phyloP scores from a whole-genome alignment of 495 filamentous ascomycete genomes.

The Tuber aestivum region DNA sequence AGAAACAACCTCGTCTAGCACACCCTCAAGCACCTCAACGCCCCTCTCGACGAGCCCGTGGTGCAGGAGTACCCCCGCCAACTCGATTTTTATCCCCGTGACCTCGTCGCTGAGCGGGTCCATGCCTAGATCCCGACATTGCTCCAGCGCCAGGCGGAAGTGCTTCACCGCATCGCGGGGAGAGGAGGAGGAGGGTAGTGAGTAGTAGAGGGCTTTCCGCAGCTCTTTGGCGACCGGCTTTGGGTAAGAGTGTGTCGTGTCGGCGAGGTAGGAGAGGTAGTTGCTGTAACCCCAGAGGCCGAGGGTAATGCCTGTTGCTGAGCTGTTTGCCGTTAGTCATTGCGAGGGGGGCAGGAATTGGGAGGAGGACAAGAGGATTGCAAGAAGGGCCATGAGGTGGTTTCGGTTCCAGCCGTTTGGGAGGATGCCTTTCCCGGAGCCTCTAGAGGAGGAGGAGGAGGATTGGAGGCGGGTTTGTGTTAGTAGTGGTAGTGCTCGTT shows the following conservation, averaged over 20 bases:
- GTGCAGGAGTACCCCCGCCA: conserved; percentile 72
- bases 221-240: conserved; percentile 70
- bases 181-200: conserved; percentile 56
- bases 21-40: conserved; percentile 65
- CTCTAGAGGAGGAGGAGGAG: background rate
- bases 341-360: too few relatives aligned
- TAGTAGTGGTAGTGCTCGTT: background rate
- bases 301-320: conserved; percentile 13
- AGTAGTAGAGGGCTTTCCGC: conserved; percentile 81
- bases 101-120: conserved; percentile 86
- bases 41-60: conserved; percentile 59
- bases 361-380: conserved; percentile 11
- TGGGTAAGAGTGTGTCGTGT: conserved; percentile 68
- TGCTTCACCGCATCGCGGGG: conserved; percentile 69
- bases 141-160: conserved; percentile 68
- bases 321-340: conserved; percentile 9
- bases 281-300: conserved; percentile 23
- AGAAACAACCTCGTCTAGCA: conserved; percentile 52
- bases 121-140: conserved; percentile 64
- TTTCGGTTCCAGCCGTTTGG: conserved; percentile 13
- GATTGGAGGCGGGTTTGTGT: background rate
- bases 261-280: conserved; percentile 27
- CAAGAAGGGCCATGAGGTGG: conserved; percentile 17
- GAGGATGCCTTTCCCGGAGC: background rate
- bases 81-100: conserved; percentile 76